These are phyloP conservation scores for Colletotrichum tabaci DNA, from an alignment of 2,329 filamentous ascomycete genomes.

Conservation along the genomic window DNA sequence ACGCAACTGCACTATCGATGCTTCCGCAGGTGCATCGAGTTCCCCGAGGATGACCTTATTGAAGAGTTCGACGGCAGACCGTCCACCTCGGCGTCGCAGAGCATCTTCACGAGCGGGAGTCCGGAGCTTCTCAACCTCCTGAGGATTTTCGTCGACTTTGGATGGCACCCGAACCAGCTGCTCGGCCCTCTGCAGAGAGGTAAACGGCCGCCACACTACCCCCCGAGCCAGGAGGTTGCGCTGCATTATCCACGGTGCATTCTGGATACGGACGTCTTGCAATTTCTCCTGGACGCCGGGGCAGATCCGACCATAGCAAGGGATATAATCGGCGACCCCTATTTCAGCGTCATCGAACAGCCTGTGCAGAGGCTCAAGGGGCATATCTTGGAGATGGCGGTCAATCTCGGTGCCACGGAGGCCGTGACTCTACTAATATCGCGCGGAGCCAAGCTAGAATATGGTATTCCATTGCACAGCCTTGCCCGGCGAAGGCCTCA, in stretches of 20 bases:
- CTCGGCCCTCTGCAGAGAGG: constrained; percentile 19
- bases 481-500: constrained; percentile 11
- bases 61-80: not conserved
- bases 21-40: constrained; percentile 16
- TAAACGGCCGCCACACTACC: not conserved
- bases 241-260: constrained; percentile 26
- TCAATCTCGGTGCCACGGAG: constrained; percentile 18
- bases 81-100: not conserved
- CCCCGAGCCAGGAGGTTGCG: constrained; percentile 16
- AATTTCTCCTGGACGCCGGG: constrained; percentile 21
- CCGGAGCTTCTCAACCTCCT: constrained; percentile 17
- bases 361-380: constrained; percentile 19
- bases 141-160: constrained; percentile 14
- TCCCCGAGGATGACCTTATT: constrained; percentile 3
- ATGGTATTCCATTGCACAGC: constrained; percentile 7
- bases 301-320: constrained; percentile 22
- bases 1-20: constrained; percentile 20
- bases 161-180: constrained; percentile 24
- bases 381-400: constrained; percentile 18
- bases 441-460: constrained; percentile 22
- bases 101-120: constrained; percentile 28
- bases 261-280: constrained; percentile 15
- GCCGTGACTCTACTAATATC: constrained; percentile 13
- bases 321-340: not conserved
- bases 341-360: not conserved